These are phyloP conservation scores for Haberlea rhodopensis DNA, from an alignment of 257 asterid genomes.

Conservation along the genomic window DNA sequence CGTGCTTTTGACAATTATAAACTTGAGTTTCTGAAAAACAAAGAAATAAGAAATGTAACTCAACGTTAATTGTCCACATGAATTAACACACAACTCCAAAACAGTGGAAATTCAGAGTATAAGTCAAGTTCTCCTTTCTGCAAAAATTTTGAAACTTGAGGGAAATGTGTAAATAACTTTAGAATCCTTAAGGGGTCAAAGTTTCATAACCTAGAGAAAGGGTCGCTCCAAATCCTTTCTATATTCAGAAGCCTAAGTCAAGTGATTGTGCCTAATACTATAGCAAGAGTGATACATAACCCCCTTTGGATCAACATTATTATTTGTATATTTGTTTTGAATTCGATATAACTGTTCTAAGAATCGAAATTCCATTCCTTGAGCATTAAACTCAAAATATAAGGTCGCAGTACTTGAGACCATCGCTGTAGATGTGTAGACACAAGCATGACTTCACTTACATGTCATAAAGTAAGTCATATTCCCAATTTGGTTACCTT, in stretches of 20 bases:
- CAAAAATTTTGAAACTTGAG: too few species aligned
- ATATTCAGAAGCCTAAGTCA: not conserved
- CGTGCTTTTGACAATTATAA: too few species aligned
- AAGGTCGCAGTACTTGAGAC: not conserved
- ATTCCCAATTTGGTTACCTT: not conserved
- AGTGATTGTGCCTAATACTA: not conserved
- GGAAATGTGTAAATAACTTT: too few species aligned
- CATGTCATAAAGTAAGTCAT: not conserved
- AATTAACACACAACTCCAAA: too few species aligned
- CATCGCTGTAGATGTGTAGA: not conserved
- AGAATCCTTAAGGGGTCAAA: not conserved
- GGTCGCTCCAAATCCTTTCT: not conserved
- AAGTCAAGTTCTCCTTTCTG: too few species aligned
- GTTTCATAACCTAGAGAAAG: not conserved
- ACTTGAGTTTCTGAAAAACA: not conserved
- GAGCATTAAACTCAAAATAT: not conserved
- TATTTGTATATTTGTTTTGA: too few species aligned
- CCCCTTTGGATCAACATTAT: not conserved
- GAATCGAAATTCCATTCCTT: not conserved
- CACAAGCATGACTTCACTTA: not conserved
- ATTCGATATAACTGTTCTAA: not conserved
- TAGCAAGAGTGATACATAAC: not conserved
- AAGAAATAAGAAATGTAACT: too few species aligned
- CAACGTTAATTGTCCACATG: too few species aligned
- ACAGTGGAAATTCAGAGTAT: too few species aligned